Conservation (phyloP, 345 rosid genomes). For the Citrus medica region DNA sequence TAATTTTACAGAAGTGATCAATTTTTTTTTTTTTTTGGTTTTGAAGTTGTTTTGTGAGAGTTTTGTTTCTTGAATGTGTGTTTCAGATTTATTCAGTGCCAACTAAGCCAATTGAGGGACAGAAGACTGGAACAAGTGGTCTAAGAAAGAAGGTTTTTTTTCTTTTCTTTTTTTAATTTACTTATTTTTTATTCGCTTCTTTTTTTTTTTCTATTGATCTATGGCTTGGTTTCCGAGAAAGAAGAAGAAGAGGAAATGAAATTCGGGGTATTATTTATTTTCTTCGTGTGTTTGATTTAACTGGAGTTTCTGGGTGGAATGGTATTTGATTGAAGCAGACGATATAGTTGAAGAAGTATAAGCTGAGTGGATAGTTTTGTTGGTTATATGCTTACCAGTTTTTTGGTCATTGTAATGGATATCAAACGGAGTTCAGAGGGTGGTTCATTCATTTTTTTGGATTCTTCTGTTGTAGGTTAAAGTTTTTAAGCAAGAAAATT, state of each 20-base stretch:
- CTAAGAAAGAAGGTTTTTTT: conserved; percentile 64
- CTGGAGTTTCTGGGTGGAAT: not conserved
- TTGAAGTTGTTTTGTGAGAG: not conserved
- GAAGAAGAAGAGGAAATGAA: not conserved
- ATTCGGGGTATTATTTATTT: not conserved
- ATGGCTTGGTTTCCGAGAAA: not conserved
- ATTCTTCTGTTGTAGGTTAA: conserved; percentile 48
- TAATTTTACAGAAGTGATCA: too few species aligned
- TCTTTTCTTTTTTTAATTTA: not conserved
- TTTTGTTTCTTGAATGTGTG: not conserved
- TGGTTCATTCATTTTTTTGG: not conserved
- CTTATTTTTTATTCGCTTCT: not conserved
- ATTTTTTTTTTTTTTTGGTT: too few species aligned
- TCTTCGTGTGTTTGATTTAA: not conserved
- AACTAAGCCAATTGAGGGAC: conserved; percentile 79
- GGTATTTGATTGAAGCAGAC: not conserved
- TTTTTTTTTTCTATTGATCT: not conserved
- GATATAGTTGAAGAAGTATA: not conserved
- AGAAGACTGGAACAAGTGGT: conserved; percentile 84
- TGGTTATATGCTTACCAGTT: not conserved
- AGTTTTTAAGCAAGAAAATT: conserved; percentile 84
- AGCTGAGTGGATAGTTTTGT: not conserved
- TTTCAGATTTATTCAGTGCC: conserved; percentile 58
- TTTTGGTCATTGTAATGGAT: not conserved
- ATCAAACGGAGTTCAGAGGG: not conserved